These are phyloP conservation scores for Fusarium sp. DNA, from an alignment of 2,329 filamentous ascomycete genomes.

Conservation along the genomic window DNA sequence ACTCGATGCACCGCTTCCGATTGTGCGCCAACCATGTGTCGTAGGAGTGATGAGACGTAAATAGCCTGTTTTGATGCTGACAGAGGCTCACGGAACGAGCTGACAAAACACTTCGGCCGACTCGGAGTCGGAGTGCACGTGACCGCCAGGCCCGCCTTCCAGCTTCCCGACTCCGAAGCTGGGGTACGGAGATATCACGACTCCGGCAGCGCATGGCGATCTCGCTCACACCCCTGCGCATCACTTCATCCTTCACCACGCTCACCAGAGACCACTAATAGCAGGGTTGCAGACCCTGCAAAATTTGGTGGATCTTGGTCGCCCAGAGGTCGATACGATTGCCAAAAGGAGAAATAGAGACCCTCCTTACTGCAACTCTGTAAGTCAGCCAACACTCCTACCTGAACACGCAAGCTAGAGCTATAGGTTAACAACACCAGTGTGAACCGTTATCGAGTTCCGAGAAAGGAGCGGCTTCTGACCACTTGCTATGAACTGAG, in stretches of 20 bases:
- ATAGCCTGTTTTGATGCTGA: neutral
- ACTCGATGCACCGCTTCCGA: neutral
- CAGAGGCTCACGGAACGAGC: neutral
- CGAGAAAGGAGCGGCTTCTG: conserved; percentile 5
- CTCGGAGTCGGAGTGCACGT: conserved; percentile 17
- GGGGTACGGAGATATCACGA: conserved; percentile 5
- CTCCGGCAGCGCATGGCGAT: conserved; percentile 8
- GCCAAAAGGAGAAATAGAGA: conserved; percentile 28
- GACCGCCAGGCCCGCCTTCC: conserved; percentile 9
- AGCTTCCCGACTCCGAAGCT: neutral
- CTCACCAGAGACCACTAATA: conserved; percentile 4
- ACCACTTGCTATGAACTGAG: conserved; percentile 16
- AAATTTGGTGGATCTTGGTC: conserved; percentile 21
- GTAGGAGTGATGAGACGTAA: neutral
- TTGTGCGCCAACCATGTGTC: neutral
- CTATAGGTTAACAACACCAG: conserved; percentile 23
- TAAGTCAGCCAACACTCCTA: conserved; percentile 15
- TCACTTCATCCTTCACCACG: conserved; percentile 12
- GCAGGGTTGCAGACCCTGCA: conserved; percentile 10
- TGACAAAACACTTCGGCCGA: neutral
- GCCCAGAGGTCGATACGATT: conserved; percentile 12
- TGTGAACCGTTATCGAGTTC: conserved; percentile 20
- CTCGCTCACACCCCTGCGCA: conserved; percentile 1
- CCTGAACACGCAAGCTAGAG: neutral
- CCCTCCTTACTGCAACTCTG: conserved; percentile 29